Evolutionary conservation across 306 rosid species (phyloP).

Genomic region (Astragalus membranaceus): DNA sequence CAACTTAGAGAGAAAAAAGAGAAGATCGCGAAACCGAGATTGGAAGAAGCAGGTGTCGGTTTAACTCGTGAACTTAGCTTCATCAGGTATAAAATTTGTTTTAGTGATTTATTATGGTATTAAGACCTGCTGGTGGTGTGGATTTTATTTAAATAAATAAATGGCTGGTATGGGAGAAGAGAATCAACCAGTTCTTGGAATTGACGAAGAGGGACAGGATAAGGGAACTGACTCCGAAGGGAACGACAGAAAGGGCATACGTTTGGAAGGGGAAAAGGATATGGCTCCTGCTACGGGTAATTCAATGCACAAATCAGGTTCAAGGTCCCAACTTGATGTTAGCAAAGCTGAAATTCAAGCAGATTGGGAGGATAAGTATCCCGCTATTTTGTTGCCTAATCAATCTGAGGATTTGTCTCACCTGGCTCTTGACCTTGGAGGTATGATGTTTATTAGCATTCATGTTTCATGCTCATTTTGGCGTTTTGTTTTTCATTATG

Average conservation of each 20-base stretch:
- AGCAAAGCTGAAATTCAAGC: conserved; percentile 93
- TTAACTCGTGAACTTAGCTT: no score
- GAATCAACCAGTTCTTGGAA: conserved; percentile 36
- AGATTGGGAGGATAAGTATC: conserved; percentile 77
- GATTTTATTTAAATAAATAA: conserved; percentile 24
- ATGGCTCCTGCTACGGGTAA: conserved; percentile 57
- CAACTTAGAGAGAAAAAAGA: no score
- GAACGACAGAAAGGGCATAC: background rate
- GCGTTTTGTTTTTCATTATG: background rate
- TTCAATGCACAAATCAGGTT: conserved; percentile 76
- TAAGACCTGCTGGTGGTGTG: conserved; percentile 22
- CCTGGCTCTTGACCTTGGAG: conserved; percentile 93
- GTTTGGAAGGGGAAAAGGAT: conserved; percentile 36
- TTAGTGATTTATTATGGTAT: no score
- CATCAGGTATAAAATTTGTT: no score
- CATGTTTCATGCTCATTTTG: background rate
- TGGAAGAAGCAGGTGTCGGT: no score
- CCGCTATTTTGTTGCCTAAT: conserved; percentile 85
- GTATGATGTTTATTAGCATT: conserved; percentile 22
- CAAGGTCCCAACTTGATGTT: conserved; percentile 90
- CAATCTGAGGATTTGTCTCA: conserved; percentile 95
- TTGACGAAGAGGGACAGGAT: conserved; percentile 26
- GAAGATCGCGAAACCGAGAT: no score
- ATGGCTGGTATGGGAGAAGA: conserved; percentile 50
- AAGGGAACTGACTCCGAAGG: conserved; percentile 21